Conservation (phyloP, 2,329 filamentous ascomycete species). For the Elsinoe arachidis region DNA sequence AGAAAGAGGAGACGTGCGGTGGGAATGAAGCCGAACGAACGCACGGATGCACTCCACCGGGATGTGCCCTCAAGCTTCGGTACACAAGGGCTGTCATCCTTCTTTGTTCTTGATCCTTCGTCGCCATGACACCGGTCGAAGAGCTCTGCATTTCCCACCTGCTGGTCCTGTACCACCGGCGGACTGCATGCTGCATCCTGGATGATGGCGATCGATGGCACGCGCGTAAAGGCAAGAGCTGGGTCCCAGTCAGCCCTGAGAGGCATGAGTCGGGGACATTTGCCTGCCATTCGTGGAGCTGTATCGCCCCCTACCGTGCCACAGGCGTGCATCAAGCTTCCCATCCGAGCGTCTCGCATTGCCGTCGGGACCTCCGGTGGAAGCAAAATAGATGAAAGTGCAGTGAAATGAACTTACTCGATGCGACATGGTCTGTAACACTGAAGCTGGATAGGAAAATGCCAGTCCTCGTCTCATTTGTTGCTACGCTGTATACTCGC, state of each 20-base stretch:
- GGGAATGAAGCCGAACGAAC: constrained; percentile 1
- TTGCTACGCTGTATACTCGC: not conserved
- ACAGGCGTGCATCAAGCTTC: not conserved
- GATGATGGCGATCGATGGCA: not conserved
- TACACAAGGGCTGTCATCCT: not conserved
- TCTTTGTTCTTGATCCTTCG: constrained; percentile 1
- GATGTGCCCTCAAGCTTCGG: constrained; percentile 1
- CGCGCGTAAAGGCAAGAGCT: not conserved
- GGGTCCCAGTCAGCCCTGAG: not conserved
- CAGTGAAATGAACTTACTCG: not conserved
- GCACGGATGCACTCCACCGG: constrained; percentile 5
- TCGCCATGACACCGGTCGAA: not conserved
- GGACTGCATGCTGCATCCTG: not conserved
- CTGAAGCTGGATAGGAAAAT: constrained; percentile 1
- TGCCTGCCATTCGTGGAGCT: constrained; percentile 3
- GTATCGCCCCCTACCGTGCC: constrained; percentile 6
- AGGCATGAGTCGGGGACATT: constrained; percentile 4
- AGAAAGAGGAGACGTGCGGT: constrained; percentile 3
- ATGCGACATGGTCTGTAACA: not conserved
- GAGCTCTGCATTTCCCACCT: not conserved
- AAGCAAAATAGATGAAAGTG: constrained; percentile 5
- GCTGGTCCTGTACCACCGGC: constrained; percentile 3
- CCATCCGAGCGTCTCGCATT: not conserved
- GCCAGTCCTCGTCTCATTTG: constrained; percentile 9
- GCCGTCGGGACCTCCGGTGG: not conserved